Percentiles rank a stretch among this genome's conserved stretches.
phyloP scores from a whole-genome alignment of 441 rosid genomes.

The Monsonia emarginata region DNA sequence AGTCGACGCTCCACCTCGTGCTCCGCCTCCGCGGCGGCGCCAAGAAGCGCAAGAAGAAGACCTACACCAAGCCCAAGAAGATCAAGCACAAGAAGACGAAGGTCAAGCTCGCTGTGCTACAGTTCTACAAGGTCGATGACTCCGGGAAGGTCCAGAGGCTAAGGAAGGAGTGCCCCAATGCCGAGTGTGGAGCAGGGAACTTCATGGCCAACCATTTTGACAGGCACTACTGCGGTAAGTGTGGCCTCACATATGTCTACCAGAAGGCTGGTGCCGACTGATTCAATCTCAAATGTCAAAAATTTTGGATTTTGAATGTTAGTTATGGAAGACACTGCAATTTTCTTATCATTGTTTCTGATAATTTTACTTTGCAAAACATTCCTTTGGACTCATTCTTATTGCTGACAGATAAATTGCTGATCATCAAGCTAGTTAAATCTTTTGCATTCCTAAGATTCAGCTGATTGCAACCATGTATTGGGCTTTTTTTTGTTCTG shows the following conservation, averaged over 20 bases:
- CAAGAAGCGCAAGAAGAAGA: slow-evolving; percentile 52
- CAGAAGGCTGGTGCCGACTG: slow-evolving; percentile 58
- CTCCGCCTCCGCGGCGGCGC: background rate
- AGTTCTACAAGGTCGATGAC: slow-evolving; percentile 52
- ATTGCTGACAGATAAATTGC: too few relatives aligned
- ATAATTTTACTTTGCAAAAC: too few relatives aligned
- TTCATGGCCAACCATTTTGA: slow-evolving; percentile 63
- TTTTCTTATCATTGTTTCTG: background rate
- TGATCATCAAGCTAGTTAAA: too few relatives aligned
- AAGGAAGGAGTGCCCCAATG: slow-evolving; percentile 58
- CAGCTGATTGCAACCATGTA: too few relatives aligned
- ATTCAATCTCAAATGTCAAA: background rate
- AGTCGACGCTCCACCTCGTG: background rate
- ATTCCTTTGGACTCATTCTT: too few relatives aligned
- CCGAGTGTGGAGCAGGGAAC: slow-evolving; percentile 14
- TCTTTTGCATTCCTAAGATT: too few relatives aligned
- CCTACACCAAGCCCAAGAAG: slow-evolving; percentile 58
- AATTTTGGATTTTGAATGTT: background rate
- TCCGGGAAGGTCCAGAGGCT: slow-evolving; percentile 52
- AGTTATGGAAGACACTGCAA: too few relatives aligned
- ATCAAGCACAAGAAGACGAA: slow-evolving; percentile 50
- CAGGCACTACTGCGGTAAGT: slow-evolving; percentile 56
- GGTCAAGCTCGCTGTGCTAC: too few relatives aligned
- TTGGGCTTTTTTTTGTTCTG: too few relatives aligned
- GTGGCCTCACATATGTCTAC: slow-evolving; percentile 52